A percentile compares a stretch with the other conserved stretches of the same genome.
Evolutionary conservation across 495 filamentous ascomycete genomes (phyloP).

Genomic region (Copromyces sp.): DNA sequence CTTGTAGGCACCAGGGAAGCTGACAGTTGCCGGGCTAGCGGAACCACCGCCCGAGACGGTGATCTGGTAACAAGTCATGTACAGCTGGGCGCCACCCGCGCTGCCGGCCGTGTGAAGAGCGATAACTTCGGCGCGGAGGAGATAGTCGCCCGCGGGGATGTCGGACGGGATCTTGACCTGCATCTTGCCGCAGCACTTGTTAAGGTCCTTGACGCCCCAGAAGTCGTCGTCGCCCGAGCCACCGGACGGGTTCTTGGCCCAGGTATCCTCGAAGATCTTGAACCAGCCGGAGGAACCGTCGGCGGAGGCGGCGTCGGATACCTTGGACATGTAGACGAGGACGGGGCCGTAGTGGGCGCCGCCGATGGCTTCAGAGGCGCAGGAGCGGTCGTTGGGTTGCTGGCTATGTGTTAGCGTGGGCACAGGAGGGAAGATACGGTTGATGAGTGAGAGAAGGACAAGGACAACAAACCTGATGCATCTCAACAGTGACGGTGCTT

Average conservation of each 20-base stretch:
- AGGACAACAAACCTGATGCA: constrained; percentile 34
- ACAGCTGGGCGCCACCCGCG: constrained; percentile 37
- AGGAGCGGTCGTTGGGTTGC: constrained; percentile 35
- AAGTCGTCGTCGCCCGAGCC: constrained; percentile 32
- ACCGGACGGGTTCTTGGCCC: constrained; percentile 27
- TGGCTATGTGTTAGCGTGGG: constrained; percentile 17
- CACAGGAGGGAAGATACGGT: not conserved
- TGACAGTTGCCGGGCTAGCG: constrained; percentile 28
- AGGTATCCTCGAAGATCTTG: constrained; percentile 42
- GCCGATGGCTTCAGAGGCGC: constrained; percentile 37
- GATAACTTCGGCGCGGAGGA: constrained; percentile 43
- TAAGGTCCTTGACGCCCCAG: constrained; percentile 44
- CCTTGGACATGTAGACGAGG: constrained; percentile 44
- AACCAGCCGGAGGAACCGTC: constrained; percentile 38
- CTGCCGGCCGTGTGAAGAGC: constrained; percentile 37
- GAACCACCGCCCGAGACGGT: constrained; percentile 20
- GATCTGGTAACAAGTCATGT: constrained; percentile 43
- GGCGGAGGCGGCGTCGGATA: constrained; percentile 37
- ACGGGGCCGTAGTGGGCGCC: constrained; percentile 40
- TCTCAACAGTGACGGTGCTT: constrained; percentile 39
- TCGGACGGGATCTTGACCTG: constrained; percentile 37
- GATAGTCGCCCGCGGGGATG: constrained; percentile 41
- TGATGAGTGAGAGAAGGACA: not conserved
- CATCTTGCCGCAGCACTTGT: constrained; percentile 43
- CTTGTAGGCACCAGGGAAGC: constrained; percentile 40